Evolutionary conservation across 495 filamentous ascomycete genomes (phyloP).

Genomic region (Tuber brumale): DNA sequence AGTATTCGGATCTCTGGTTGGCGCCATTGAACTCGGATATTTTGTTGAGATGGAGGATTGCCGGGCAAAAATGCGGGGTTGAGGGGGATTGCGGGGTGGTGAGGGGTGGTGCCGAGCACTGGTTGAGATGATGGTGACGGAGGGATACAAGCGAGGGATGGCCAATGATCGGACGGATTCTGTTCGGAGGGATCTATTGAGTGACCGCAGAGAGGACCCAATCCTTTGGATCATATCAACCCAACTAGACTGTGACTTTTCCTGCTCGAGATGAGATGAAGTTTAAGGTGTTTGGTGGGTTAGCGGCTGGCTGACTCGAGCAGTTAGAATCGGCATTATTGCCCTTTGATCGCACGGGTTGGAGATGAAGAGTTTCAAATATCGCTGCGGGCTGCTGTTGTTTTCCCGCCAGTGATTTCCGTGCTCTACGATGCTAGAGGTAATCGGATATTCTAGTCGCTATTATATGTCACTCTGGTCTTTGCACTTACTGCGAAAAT

Average conservation of each 20-base stretch:
- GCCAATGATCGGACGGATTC: background rate
- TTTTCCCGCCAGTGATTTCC: background rate
- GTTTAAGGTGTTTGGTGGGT: background rate
- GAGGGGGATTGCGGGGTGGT: background rate
- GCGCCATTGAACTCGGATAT: constrained; percentile 22
- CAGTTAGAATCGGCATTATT: background rate
- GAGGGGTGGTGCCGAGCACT: background rate
- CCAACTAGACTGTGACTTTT: background rate
- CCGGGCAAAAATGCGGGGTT: background rate
- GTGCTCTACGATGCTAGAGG: background rate
- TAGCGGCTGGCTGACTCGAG: background rate
- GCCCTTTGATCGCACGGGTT: background rate
- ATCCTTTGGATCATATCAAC: background rate
- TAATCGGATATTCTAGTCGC: background rate
- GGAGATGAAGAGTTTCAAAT: background rate
- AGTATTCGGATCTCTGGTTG: constrained; percentile 68
- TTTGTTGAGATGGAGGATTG: background rate
- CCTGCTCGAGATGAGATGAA: background rate
- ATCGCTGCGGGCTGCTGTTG: background rate
- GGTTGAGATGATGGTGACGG: background rate
- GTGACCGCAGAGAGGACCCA: background rate
- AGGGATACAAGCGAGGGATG: background rate
- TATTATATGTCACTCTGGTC: background rate
- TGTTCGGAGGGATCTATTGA: background rate
- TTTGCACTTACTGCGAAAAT: background rate